Evolutionary conservation across 78 protist species (phyloP), one percentile per base, ranked within the genome.

Genomic region (Protostelium mycophagum): DNA sequence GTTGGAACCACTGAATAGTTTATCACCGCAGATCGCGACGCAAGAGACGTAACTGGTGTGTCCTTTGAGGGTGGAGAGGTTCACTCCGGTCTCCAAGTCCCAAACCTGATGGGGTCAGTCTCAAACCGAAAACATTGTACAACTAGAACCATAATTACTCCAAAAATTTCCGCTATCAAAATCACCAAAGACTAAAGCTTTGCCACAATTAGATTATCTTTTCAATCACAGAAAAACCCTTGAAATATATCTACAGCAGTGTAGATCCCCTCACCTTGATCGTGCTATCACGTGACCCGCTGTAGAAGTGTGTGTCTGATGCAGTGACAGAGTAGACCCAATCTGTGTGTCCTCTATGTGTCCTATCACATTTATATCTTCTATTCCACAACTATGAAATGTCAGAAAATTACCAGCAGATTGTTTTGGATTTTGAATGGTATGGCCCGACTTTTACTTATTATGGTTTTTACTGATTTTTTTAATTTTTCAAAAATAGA

Each of bases 1-100:
- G 31, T 83, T 88, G 29, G 86, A 38, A 28, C 96, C 96, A 85
- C 96, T 93, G n/a, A 87, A 93, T 0, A 93, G 85, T 83, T 90
- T 88, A 31, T 87, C 88, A 29, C 96, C 96, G 63, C 88, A 83
- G 36, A 89, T 34, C 31, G 63, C 84, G 34, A 86, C 63, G 37
- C 88, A 38, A 28, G 23, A 5, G 35, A 86, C 88, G 88, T 29
- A 34, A n/a, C 88, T 36, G 35, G 1, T 86, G 63, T 86, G 88
- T 29, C 88, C 88, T 10, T 38, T 36, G 35, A 85, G 73, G 31
- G 73, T 51, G 16, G 73, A 51, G 31, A 51, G 73, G 16, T 51
- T 51, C 73, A 51, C 31, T 51, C 73, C 73, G 31, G 73, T 51
- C 73, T 51, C 73, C 5, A 51, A 25, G 73, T 51, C 73, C 73